phyloP scores from a whole-genome alignment of 257 asterid species.

The Leonotis leonurus region DNA sequence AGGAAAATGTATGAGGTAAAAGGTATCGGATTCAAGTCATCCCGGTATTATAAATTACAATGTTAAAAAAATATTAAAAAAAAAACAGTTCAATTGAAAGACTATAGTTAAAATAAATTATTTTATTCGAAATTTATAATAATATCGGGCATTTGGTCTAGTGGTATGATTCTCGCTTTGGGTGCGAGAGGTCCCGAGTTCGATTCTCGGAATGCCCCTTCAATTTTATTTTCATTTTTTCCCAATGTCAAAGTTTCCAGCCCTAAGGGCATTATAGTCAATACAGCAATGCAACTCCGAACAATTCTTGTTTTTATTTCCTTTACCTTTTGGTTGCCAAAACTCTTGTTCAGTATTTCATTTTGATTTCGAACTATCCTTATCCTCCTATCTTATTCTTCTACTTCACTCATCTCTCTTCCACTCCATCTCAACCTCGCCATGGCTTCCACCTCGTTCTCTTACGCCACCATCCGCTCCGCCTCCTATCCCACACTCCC shows the following conservation, averaged over 20 bases:
- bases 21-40: no score
- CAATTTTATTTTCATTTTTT: background rate
- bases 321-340: no score
- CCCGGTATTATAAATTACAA: no score
- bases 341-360: background rate
- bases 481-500: conserved; percentile 23
- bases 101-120: no score
- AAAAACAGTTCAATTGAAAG: no score
- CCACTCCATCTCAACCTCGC: conserved; percentile 4
- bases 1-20: no score
- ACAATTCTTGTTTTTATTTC: no score
- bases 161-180: conserved; percentile 95
- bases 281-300: background rate
- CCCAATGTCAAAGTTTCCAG: background rate
- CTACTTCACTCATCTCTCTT: background rate
- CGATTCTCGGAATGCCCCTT: conserved; percentile 91
- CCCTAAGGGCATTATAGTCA: conserved; percentile 11
- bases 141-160: conserved; percentile 76
- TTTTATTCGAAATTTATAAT: no score
- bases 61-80: no score
- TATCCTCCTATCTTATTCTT: conserved; percentile 19
- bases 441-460: conserved; percentile 63
- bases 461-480: conserved; percentile 37
- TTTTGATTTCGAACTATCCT: background rate
- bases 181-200: conserved; percentile 95